phyloP scores from a whole-genome alignment of 2,329 filamentous ascomycete species.

The Hypoxylon sp. region DNA sequence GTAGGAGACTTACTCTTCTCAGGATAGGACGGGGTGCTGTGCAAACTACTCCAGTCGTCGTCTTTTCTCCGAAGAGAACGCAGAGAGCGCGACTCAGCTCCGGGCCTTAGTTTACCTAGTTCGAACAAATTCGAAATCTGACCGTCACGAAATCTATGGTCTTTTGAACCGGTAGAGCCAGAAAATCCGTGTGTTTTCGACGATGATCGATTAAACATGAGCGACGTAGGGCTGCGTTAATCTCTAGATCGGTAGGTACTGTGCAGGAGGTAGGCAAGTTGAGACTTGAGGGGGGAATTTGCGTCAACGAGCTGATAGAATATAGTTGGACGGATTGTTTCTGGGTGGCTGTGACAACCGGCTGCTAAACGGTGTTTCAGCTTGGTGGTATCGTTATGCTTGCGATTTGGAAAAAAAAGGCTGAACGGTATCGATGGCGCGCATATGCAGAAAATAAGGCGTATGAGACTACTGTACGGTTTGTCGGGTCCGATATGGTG shows the following conservation, averaged over 20 bases:
- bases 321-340: slow-evolving; percentile 26
- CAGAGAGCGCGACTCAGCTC: slow-evolving; percentile 50
- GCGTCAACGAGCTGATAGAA: slow-evolving; percentile 28
- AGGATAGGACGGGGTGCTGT: slow-evolving; percentile 53
- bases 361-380: slow-evolving; percentile 41
- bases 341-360: slow-evolving; percentile 37
- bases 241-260: slow-evolving; percentile 21
- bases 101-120: slow-evolving; percentile 58
- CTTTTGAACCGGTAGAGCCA: slow-evolving; percentile 49
- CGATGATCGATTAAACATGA: slow-evolving; percentile 63
- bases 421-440: slow-evolving; percentile 28
- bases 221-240: slow-evolving; percentile 39
- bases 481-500: slow-evolving; percentile 21
- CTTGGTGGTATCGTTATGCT: slow-evolving; percentile 43
- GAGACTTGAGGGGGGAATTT: slow-evolving; percentile 13
- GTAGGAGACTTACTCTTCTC: slow-evolving; percentile 56
- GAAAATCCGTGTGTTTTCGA: slow-evolving; percentile 54
- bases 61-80: slow-evolving; percentile 49
- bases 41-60: slow-evolving; percentile 47
- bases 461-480: slow-evolving; percentile 25
- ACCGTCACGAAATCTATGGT: slow-evolving; percentile 55
- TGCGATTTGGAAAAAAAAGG: slow-evolving; percentile 22
- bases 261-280: slow-evolving; percentile 14
- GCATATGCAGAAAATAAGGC: slow-evolving; percentile 26
- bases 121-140: slow-evolving; percentile 56